These are phyloP conservation scores for Geotrichum bryndzae DNA, from an alignment of 1,139 yeast genomes.

Conservation along the genomic window DNA sequence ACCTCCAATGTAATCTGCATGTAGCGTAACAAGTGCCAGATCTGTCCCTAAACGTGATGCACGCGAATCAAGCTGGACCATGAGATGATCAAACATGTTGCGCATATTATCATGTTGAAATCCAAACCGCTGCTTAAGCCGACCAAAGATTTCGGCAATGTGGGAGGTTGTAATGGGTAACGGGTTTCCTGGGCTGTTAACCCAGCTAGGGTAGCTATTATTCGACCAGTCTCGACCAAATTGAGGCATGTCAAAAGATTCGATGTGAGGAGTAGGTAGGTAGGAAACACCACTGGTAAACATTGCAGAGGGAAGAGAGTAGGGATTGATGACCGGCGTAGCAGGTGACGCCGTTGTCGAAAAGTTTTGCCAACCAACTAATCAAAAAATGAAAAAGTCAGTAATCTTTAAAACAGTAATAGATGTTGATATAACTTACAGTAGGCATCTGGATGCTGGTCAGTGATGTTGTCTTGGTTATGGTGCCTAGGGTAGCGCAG, in stretches of 20 bases:
- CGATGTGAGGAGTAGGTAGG: constrained; percentile 3
- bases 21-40: constrained; percentile 61
- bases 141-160: constrained; percentile 58
- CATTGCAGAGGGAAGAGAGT: constrained; percentile 14
- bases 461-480: background rate
- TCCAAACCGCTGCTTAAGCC: constrained; percentile 58
- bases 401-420: background rate
- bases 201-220: constrained; percentile 61
- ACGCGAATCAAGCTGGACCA: constrained; percentile 70
- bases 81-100: constrained; percentile 69
- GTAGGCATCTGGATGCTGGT: background rate
- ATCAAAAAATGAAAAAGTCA: background rate
- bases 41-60: constrained; percentile 69
- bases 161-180: constrained; percentile 44
- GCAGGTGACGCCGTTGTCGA: background rate
- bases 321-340: constrained; percentile 13
- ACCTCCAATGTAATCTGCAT: constrained; percentile 75
- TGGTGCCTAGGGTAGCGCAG: constrained; percentile 4
- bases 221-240: constrained; percentile 35
- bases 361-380: constrained; percentile 5
- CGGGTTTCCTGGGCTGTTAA: constrained; percentile 29
- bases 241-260: constrained; percentile 18
- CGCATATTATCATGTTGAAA: constrained; percentile 72
- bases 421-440: background rate
- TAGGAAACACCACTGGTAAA: constrained; percentile 8